phyloP scores from a whole-genome alignment of 2,329 filamentous ascomycete genomes.

The Nannizziopsis barbatae region DNA sequence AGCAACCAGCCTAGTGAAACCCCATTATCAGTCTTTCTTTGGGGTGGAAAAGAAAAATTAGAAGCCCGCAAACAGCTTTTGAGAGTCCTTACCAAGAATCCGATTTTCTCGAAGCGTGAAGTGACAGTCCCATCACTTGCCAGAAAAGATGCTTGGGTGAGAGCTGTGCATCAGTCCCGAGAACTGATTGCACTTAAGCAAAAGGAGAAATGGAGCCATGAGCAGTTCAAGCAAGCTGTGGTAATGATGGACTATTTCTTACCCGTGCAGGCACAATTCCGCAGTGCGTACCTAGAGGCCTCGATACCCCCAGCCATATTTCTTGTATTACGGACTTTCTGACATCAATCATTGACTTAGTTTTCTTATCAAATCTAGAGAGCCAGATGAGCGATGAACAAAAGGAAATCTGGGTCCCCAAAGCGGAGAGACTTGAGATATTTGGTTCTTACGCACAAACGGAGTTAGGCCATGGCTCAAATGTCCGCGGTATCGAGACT shows the following conservation, averaged over 20 bases:
- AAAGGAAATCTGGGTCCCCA: slow-evolving; percentile 20
- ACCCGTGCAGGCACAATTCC: slow-evolving; percentile 19
- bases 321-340: neutral
- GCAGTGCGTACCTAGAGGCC: slow-evolving; percentile 9
- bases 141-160: slow-evolving; percentile 19
- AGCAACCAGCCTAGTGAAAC: slow-evolving; percentile 15
- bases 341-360: slow-evolving; percentile 2
- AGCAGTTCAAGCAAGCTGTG: slow-evolving; percentile 18
- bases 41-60: slow-evolving; percentile 19
- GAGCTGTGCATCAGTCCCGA: slow-evolving; percentile 16
- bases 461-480: slow-evolving; percentile 26
- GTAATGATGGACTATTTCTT: slow-evolving; percentile 18
- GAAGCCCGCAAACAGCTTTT: slow-evolving; percentile 17
- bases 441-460: slow-evolving; percentile 25
- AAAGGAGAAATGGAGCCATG: slow-evolving; percentile 17
- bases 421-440: slow-evolving; percentile 20
- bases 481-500: slow-evolving; percentile 25
- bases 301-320: neutral
- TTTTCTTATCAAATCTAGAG: slow-evolving; percentile 20
- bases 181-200: slow-evolving; percentile 18
- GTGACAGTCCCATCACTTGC: slow-evolving; percentile 16
- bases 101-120: slow-evolving; percentile 17
- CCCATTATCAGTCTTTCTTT: slow-evolving; percentile 18
- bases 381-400: slow-evolving; percentile 20
- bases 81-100: slow-evolving; percentile 15